Evolutionary conservation across 805 yeast genomes (phyloP), one percentile per base, ranked within the genome.

Genomic region (Cyberlindnera mrakii): DNA sequence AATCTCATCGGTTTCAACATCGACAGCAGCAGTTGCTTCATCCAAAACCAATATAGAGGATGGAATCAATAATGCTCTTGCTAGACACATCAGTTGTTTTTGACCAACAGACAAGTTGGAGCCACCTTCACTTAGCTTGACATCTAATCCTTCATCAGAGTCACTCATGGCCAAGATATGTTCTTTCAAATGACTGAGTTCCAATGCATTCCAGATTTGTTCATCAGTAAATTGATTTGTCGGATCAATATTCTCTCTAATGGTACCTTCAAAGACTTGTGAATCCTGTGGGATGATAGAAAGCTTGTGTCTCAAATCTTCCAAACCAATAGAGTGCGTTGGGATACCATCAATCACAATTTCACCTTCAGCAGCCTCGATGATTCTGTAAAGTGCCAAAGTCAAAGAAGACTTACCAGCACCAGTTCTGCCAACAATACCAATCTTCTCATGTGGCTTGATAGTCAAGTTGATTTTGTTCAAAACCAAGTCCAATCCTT

Each of bases 361-460:
- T 32, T 67, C 63, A n/a, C 95, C 95, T 9, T 62, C 66, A 6
- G 80, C 78, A 2, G 84, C 75, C 63, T 90, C 96, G 55, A 90
- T 85, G 37, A 89, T 77, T 53, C 97, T 70, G 71, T 86, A 89
- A 33, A 89, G 66, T 0, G 96, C 93, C 55, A 87, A 66, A 0
- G 96, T 84, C 56, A 89, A 71, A 1, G 96, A 82, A 0, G 93
- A 82, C 63, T 89, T 89, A 50, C 98, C 98, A 3, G 97, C 97
- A 50, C 98, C 98, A 0, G 98, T 90, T 60, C 98, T 77, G 20
- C 98, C 98, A 44, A 91, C 97, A 63, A 90, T 89, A 48, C 98
- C 98, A 58, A 90, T 72, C 63, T 91, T 91, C 60, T 91, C 97
- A 44, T 75, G 69, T 1, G 90, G 78, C 38, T 78, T 72, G 53